Percentiles rank a stretch among this genome's conserved stretches.
phyloP scores from a whole-genome alignment of 208 protist genomes.

The Acanthamoeba royreba region DNA sequence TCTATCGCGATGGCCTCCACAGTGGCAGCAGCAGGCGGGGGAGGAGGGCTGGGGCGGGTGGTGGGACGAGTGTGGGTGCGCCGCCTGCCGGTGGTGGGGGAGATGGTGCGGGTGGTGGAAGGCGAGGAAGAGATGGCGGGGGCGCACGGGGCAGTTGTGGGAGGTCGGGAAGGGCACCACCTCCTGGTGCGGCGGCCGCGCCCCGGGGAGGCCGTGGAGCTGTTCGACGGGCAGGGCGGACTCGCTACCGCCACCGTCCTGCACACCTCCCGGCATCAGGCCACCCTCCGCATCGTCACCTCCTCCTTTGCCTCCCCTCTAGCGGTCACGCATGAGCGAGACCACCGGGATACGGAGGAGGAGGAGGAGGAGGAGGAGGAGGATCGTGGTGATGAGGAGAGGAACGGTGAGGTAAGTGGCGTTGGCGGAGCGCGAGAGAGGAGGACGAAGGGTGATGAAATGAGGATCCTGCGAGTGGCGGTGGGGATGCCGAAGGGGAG shows the following conservation, averaged over 20 bases:
- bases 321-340: background rate
- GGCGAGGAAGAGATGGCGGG: background rate
- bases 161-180: background rate
- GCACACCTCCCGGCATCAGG: background rate
- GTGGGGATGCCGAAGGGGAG: constrained; percentile 10
- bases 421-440: too few relatives aligned
- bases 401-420: too few relatives aligned
- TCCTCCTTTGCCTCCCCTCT: background rate
- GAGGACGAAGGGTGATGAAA: background rate
- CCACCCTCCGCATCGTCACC: background rate
- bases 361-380: background rate
- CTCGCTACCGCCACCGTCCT: background rate
- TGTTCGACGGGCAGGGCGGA: background rate
- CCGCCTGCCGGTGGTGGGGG: background rate
- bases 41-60: background rate
- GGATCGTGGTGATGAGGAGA: background rate
- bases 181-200: background rate
- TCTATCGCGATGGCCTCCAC: background rate
- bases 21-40: background rate
- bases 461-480: background rate
- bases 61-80: background rate
- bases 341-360: background rate
- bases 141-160: background rate
- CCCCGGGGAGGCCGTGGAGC: background rate
- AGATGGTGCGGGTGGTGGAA: background rate